These are phyloP conservation scores for Clitopilus hobsonii DNA, from an alignment of 768 basidiomycete genomes.

Conservation along the genomic window DNA sequence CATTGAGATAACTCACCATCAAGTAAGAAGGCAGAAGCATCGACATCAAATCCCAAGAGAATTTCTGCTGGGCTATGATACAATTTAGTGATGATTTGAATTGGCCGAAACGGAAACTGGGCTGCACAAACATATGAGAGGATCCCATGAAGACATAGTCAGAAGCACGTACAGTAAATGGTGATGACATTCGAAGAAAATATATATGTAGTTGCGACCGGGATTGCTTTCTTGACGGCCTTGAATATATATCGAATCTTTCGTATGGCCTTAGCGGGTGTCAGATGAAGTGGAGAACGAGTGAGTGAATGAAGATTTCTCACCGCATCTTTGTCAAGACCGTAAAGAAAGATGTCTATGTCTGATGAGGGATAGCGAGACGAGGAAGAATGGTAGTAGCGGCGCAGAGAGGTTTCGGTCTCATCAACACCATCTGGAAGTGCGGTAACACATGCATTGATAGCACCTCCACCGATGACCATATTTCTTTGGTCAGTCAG, in stretches of 20 bases:
- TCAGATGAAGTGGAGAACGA: too few relatives aligned
- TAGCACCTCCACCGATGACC: not conserved
- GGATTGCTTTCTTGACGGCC: not conserved
- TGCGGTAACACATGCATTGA: not conserved
- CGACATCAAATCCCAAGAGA: slow-evolving; percentile 47
- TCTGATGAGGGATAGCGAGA: not conserved
- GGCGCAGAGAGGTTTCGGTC: not conserved
- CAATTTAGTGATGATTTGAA: slow-evolving; percentile 45
- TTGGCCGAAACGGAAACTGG: slow-evolving; percentile 41
- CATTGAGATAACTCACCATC: not conserved
- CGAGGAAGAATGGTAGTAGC: not conserved
- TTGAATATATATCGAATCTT: not conserved
- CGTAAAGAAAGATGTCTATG: not conserved
- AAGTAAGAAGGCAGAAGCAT: slow-evolving; percentile 21
- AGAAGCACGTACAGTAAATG: not conserved
- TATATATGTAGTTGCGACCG: not conserved
- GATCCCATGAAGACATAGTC: too few relatives aligned
- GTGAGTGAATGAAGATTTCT: too few relatives aligned
- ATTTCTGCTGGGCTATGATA: slow-evolving; percentile 46
- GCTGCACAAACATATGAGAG: slow-evolving; percentile 15
- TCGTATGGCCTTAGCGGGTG: not conserved
- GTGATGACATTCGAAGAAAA: not conserved
- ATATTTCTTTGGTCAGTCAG: not conserved
- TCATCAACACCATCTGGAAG: not conserved
- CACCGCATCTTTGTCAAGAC: not conserved